phyloP scores from a whole-genome alignment of 2,329 filamentous ascomycete genomes.

The Chaetomium olivaceum region DNA sequence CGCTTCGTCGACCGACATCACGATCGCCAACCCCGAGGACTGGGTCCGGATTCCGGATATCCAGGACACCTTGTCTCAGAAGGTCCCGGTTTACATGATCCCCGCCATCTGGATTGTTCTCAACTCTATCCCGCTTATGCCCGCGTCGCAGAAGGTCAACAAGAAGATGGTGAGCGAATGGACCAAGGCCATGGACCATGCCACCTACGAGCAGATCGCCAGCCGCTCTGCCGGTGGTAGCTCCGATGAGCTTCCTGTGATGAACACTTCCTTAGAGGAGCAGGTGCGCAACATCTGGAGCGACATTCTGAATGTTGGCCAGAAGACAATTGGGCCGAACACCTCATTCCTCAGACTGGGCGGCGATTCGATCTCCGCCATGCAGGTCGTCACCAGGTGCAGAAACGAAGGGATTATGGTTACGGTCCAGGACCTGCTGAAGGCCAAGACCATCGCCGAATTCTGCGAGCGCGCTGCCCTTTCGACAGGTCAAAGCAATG shows the following conservation, averaged over 20 bases:
- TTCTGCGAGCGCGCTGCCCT: slow-evolving; percentile 20
- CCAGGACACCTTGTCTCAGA: not conserved
- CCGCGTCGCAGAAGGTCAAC: slow-evolving; percentile 36
- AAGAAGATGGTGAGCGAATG: slow-evolving; percentile 34
- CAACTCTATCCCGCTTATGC: slow-evolving; percentile 6
- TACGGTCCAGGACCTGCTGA: slow-evolving; percentile 39
- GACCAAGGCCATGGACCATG: slow-evolving; percentile 39
- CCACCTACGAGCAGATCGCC: slow-evolving; percentile 31
- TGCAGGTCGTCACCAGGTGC: slow-evolving; percentile 41
- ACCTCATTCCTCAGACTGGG: slow-evolving; percentile 41
- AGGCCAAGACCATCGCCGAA: slow-evolving; percentile 35
- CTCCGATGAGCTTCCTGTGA: slow-evolving; percentile 9
- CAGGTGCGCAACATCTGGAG: slow-evolving; percentile 40
- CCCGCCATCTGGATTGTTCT: slow-evolving; percentile 36
- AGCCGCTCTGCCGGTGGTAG: slow-evolving; percentile 4
- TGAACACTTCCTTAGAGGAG: not conserved
- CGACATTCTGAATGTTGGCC: slow-evolving; percentile 40
- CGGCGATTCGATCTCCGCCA: slow-evolving; percentile 48
- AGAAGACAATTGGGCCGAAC: not conserved
- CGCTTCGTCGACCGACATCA: slow-evolving; percentile 16
- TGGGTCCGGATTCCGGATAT: slow-evolving; percentile 8
- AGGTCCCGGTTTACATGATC: slow-evolving; percentile 37
- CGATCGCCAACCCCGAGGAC: slow-evolving; percentile 10
- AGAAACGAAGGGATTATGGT: slow-evolving; percentile 35
- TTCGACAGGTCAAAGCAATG: not conserved